phyloP scores from a whole-genome alignment of 768 basidiomycete species.

The Leccinum subgranulosum region DNA sequence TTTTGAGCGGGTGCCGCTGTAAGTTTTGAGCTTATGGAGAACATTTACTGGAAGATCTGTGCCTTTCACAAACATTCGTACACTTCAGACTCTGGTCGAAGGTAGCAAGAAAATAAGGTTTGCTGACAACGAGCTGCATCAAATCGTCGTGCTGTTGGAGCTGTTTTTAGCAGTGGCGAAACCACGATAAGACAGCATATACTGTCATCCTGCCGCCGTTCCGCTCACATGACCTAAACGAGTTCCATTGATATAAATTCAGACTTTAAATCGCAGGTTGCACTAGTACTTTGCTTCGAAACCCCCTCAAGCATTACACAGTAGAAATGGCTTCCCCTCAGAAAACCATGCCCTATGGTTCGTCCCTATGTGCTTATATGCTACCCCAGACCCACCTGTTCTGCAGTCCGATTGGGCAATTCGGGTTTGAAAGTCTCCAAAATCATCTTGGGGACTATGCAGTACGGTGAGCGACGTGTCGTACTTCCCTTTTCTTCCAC shows the following conservation, averaged over 20 bases:
- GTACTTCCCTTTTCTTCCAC: neutral
- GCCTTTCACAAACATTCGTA: neutral
- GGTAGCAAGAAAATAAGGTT: neutral
- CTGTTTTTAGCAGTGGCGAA: neutral
- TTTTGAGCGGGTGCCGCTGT: neutral
- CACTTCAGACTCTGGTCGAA: neutral
- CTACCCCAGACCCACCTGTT: neutral
- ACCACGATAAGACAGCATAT: constrained; percentile 5
- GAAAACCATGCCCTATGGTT: constrained; percentile 17
- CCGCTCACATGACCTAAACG: constrained; percentile 3
- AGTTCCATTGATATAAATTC: constrained; percentile 1
- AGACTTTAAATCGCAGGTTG: neutral
- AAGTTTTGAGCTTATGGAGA: neutral
- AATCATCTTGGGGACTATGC: constrained; percentile 4
- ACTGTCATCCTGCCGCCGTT: neutral
- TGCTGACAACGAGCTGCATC: neutral
- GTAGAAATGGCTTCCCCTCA: constrained; percentile 6
- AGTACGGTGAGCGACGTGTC: constrained; percentile 7
- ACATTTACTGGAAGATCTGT: neutral
- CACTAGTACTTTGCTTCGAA: neutral
- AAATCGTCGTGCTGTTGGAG: neutral
- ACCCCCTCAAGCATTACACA: neutral
- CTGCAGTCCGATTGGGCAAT: constrained; percentile 8
- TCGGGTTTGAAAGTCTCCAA: constrained; percentile 5
- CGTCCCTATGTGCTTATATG: neutral